Evolutionary conservation across 2,329 filamentous ascomycete genomes (phyloP), one percentile per base, ranked within the genome.

Genomic region (Colletotrichum viniferum): DNA sequence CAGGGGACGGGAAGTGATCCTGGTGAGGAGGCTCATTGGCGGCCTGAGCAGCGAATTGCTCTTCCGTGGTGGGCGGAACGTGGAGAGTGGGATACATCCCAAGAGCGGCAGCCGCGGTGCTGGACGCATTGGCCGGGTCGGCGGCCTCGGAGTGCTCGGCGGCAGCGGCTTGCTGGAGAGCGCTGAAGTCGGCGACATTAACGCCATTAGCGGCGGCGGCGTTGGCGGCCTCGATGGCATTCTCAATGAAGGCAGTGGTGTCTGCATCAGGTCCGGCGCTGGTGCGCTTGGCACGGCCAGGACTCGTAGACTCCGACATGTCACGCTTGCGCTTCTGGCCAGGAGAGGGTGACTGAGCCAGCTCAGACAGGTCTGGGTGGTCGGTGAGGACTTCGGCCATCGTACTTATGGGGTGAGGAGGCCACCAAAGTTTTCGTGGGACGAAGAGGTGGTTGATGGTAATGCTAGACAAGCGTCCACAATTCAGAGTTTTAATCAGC

Each of bases 21-120:
- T 84, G 82, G 9, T 81, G 83, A n/a, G 84, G 83, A 21, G 77
- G 74, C 14, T 86, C 86, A 58, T 79, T 82, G 14, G 83, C 82
- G 4, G 84, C 82, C 79, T 91, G 90, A n/a, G 87, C 86, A 7
- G 89, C 89, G 81, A 92, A 92, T 18, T 90, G 89, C 82, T 92
- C 90, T 79, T 91, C 90, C 1, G 90, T 92, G 4, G 89, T 85
- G 26, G 87, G 86, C 4, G 90, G 90, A 4, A 92, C 88, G 77
- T 92, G 90, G 4, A 92, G 84, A 3, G 90, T 90, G 7, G 90
- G 90, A 79, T 91, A 92, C 87, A 92, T 90, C 71, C 88, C 88
- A 4, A 92, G 84, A 32, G 90, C 90, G 14, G 90, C 90, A 55
- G 91, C 90, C 7, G 90, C 90, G 16, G 90, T 92, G 78, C 86